phyloP scores from a whole-genome alignment of 495 filamentous ascomycete species.

The Tuber melanosporum region DNA sequence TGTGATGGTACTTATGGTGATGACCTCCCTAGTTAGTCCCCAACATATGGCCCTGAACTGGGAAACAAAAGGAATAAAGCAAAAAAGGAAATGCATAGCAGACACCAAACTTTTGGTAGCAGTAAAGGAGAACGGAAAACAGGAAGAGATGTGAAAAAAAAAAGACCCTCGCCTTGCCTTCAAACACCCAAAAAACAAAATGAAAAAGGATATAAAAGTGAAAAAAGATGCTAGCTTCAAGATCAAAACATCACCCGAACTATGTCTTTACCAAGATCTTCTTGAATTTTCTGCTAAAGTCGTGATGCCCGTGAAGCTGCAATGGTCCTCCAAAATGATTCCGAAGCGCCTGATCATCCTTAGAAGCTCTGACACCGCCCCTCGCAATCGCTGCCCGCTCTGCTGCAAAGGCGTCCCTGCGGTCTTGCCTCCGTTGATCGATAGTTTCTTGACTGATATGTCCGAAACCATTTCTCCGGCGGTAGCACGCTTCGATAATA shows the following conservation, averaged over 20 bases:
- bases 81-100: slow-evolving; percentile 19
- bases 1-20: not conserved
- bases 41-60: not conserved
- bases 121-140: slow-evolving; percentile 26
- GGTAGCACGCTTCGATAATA: slow-evolving; percentile 74
- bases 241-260: not conserved
- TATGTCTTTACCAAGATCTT: slow-evolving; percentile 41
- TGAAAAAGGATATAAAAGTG: not conserved
- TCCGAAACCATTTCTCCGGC: slow-evolving; percentile 73
- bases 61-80: slow-evolving; percentile 20
- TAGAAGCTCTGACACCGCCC: slow-evolving; percentile 33
- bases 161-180: slow-evolving; percentile 16
- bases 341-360: slow-evolving; percentile 35
- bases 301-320: slow-evolving; percentile 27
- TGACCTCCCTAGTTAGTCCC: not conserved
- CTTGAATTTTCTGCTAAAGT: slow-evolving; percentile 37
- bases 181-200: not conserved
- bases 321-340: slow-evolving; percentile 22
- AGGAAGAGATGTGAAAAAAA: slow-evolving; percentile 22
- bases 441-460: slow-evolving; percentile 64
- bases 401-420: slow-evolving; percentile 49
- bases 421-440: slow-evolving; percentile 56
- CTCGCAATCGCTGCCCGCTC: slow-evolving; percentile 42
- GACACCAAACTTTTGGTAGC: slow-evolving; percentile 37
- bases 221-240: not conserved